Base-by-base conservation (phyloP, 169 alveolate species). In the Besnoitia besnoiti region DNA sequence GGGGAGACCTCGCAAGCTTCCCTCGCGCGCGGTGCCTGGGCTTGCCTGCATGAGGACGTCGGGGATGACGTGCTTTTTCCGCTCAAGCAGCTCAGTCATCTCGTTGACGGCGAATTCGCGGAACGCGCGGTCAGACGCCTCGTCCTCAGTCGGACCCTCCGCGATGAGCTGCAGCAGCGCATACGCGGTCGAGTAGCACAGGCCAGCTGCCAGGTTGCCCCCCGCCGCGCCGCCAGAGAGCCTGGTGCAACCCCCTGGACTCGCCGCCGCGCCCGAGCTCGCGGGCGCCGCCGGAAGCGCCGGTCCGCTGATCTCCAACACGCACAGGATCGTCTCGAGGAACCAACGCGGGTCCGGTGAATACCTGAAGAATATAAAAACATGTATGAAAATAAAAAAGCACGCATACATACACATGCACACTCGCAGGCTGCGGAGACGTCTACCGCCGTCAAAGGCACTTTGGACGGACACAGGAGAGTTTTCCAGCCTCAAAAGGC, bases 281-380 rank as follows among this genome's bases (percentile, higher is more conserved):
- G 76, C 12, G 5, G 80, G 12, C 47, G 80, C 47, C 39, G n/a
- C 42, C 47, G 80, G 80, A 21, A 67, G 42, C 4, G 80, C 19
- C 40, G 80, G 80, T 1, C 47, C 80, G 80, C 80, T 67, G n/a
- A 67, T 42, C 44, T 35, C 47, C 80, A 67, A 67, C 42, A 67
- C 80, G 80, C 80, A 67, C 47, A 67, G n/a, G 10, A 67, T 67
- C 80, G 80, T 67, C 80, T 67, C 80, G 24, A 67, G n/a, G n/a
- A 67, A 67, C 80, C 80, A 67, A 7, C 80, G 80, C 80, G 80
- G 80, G n/a, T 67, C 80, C 80, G 80, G 80, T 42, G 80, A 67
- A 16, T 67, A 67, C 12, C 80, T 67, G 80, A 5, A 55, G n/a
- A n/a, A n/a, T n/a, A n/a, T n/a, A n/a, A n/a, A n/a, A n/a, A n/a